Conservation (phyloP, 352 stramenopile genomes). For the Phytophthora pisi region DNA sequence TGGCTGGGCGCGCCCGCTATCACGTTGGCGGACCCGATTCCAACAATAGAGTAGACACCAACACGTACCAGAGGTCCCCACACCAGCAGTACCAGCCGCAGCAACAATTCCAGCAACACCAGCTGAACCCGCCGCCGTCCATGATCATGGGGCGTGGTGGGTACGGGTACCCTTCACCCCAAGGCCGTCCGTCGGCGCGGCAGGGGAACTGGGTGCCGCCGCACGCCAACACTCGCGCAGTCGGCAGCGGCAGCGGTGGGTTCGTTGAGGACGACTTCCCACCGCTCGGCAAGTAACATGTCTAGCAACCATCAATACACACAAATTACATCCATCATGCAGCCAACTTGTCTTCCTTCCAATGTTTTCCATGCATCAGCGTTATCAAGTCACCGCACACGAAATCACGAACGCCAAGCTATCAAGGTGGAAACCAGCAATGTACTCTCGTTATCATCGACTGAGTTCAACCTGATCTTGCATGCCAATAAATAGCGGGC, state of each 20-base stretch:
- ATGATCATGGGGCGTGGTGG: constrained; percentile 34
- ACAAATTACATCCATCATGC: constrained; percentile 21
- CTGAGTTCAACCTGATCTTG: constrained; percentile 13
- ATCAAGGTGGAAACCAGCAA: constrained; percentile 5
- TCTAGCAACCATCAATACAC: constrained; percentile 18
- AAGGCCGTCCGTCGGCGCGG: constrained; percentile 32
- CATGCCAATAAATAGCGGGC: constrained; percentile 45
- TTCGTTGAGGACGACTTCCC: constrained; percentile 80
- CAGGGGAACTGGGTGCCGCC: constrained; percentile 29
- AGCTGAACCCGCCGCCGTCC: constrained; percentile 41
- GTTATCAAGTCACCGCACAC: background rate
- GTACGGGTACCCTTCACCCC: constrained; percentile 39
- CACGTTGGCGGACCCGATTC: constrained; percentile 42
- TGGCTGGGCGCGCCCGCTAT: constrained; percentile 39
- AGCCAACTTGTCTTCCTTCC: background rate
- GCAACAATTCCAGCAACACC: constrained; percentile 44
- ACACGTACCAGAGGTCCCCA: constrained; percentile 40
- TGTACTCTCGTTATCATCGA: constrained; percentile 19
- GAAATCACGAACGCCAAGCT: background rate
- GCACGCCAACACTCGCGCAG: constrained; percentile 26
- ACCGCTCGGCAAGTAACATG: constrained; percentile 61
- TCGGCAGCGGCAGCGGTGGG: constrained; percentile 26
- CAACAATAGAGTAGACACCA: constrained; percentile 71
- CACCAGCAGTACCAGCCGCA: constrained; percentile 47
- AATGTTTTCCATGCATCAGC: no score